These are phyloP conservation scores for Wallacemonas sp. DNA, from an alignment of 208 protist genomes.

Conservation along the genomic window DNA sequence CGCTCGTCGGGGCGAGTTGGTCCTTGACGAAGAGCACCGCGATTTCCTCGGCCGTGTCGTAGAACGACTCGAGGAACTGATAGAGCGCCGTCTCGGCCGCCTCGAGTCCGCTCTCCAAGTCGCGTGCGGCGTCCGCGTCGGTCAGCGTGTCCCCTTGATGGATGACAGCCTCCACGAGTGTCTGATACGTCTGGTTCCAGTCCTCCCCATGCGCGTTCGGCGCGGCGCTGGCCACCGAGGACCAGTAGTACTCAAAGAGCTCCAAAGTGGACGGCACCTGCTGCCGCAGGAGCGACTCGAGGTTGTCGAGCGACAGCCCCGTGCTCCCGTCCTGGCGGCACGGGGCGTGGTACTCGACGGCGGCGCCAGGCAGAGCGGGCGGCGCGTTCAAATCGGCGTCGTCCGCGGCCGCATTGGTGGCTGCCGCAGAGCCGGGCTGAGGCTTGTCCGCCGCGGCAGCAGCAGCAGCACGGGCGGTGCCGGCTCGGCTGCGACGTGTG, in stretches of 20 bases:
- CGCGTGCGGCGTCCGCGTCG: background rate
- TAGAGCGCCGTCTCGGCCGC: background rate
- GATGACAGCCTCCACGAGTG: conserved; percentile 28
- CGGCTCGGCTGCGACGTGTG: background rate
- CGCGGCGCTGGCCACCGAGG: background rate
- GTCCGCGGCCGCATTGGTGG: background rate
- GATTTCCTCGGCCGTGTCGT: conserved; percentile 7
- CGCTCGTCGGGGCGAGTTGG: conserved; percentile 6
- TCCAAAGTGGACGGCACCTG: conserved; percentile 16
- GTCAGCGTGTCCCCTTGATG: background rate
- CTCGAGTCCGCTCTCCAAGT: background rate
- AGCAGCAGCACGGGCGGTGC: background rate
- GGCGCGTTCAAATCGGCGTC: background rate
- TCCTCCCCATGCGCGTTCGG: background rate
- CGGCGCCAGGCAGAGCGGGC: background rate
- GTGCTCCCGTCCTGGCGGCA: background rate
- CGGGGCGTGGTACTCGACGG: conserved; percentile 1
- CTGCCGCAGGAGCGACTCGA: background rate
- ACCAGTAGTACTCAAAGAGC: conserved; percentile 57
- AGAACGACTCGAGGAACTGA: background rate
- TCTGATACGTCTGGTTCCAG: conserved; percentile 63
- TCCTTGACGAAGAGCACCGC: conserved; percentile 18
- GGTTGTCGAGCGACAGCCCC: background rate
- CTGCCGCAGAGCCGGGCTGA: background rate
- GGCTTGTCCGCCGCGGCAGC: background rate